These are phyloP conservation scores for Phytophthora fragariae DNA, from an alignment of 352 stramenopile genomes.

Conservation along the genomic window DNA sequence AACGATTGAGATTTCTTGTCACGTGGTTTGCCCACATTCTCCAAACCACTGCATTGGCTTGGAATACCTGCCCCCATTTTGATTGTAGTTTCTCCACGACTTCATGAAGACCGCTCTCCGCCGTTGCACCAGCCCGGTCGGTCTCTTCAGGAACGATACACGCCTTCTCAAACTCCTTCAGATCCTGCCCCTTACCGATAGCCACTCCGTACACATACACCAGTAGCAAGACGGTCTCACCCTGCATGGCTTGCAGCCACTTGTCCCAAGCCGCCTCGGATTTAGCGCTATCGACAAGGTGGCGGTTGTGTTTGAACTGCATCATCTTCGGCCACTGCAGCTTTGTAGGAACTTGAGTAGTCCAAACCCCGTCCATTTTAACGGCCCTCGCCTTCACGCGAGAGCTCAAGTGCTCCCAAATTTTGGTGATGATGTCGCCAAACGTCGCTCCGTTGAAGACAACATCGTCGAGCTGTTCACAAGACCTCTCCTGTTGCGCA, in stretches of 20 bases:
- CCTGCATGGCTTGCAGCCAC: neutral
- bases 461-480: no score
- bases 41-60: neutral
- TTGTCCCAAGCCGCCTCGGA: neutral
- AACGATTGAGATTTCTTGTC: conserved; percentile 5
- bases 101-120: neutral
- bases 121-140: neutral
- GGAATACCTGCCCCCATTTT: conserved; percentile 1
- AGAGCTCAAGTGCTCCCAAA: no score
- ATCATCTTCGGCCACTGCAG: no score
- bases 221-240: neutral
- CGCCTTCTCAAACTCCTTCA: neutral
- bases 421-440: no score
- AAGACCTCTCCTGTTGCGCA: no score
- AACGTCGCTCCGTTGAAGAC: no score
- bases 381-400: no score
- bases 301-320: no score
- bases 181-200: neutral
- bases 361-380: no score
- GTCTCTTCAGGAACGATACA: neutral
- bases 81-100: neutral
- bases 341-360: no score
- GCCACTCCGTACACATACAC: neutral
- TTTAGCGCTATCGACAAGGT: no score
- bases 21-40: conserved; percentile 3